A percentile compares a stretch with the other conserved stretches of the same genome.
These are phyloP conservation scores for Oenanthe javanica DNA, from an alignment of 140 eudicot genomes.

Conservation along the genomic window DNA sequence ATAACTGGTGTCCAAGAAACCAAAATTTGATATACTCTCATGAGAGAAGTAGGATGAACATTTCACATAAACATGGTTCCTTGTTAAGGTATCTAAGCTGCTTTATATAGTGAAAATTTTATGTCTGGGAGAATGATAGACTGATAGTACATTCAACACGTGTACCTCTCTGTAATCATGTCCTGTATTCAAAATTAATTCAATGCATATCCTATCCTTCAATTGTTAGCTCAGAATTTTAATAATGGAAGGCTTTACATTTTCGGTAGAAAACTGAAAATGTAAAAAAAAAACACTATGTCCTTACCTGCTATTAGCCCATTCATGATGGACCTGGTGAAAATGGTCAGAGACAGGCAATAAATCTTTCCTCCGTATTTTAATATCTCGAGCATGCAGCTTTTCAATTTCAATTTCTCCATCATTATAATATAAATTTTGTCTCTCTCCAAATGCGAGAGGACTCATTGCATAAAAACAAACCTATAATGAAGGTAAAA, in stretches of 20 bases:
- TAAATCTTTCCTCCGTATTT: conserved; percentile 66
- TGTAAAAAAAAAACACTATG: neutral
- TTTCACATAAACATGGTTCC: neutral
- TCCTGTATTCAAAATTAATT: neutral
- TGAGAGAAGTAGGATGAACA: neutral
- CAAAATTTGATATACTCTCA: neutral
- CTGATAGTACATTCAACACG: neutral
- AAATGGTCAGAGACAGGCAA: conserved; percentile 77
- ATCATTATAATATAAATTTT: conserved; percentile 7
- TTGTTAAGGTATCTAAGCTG: neutral
- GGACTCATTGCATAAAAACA: conserved; percentile 49
- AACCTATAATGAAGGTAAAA: conserved; percentile 33
- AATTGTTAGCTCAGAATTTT: neutral
- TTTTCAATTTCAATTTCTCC: conserved; percentile 84
- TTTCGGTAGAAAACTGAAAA: neutral
- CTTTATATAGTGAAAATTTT: neutral
- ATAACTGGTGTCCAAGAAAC: neutral
- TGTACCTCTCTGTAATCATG: neutral
- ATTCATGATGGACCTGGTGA: conserved; percentile 35
- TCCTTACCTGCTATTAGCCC: conserved; percentile 45
- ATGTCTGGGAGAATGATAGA: neutral
- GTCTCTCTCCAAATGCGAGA: conserved; percentile 13
- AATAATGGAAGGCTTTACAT: neutral
- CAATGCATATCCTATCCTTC: neutral
- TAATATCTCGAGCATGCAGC: conserved; percentile 54